Base-by-base conservation (phyloP, 768 basidiomycete species). In the Lentinus brumalis region DNA sequence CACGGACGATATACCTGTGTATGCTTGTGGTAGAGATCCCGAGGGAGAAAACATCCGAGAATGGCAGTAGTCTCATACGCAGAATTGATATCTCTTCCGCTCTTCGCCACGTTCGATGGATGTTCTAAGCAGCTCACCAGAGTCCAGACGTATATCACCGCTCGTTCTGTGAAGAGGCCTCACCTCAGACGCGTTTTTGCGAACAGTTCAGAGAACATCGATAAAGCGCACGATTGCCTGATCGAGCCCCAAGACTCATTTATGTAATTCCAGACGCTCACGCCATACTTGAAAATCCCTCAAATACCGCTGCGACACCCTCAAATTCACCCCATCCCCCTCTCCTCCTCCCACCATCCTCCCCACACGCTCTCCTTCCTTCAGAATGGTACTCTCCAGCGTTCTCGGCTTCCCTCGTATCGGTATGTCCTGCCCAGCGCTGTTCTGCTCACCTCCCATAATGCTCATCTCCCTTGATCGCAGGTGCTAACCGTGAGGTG, bases 401-500 rank as follows among this genome's bases (percentile, higher is more conserved):
- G 81, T 83, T 63, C 78, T 85, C 65, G 84, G 83, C 56, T 83
- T 80, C 79, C 84, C 84, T 67, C 79, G 83, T 67, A 82, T 85
- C 75, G 83, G 84, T 78, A 62, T 62, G 73, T 14, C 38, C 41
- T 41, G 26, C 45, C 30, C 11, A 35, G 35, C 40, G 39, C 32
- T 14, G 12, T 29, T 40, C 39, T 32, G 18, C 1, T 41, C 10
- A 7, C 26, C 4, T 46, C 9, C 26, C 26, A 44, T 14, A 39
- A 31, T 39, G 42, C 21, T 44, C 21, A 60, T 31, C 41, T 51
- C 41, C 55, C 7, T 50, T 26, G 66, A 49, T 49, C 46, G 21
- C 26, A 95, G 94, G 94, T 80, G 89, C 88, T 60, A 89, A 94
- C 80, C 92, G 92, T 79, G 94, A 96, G 79, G 86, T 96, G 64